Percentiles rank a stretch among this genome's conserved stretches.
Evolutionary conservation across 2,329 filamentous ascomycete genomes (phyloP).

Genomic region (Aspergillus fijiensis): DNA sequence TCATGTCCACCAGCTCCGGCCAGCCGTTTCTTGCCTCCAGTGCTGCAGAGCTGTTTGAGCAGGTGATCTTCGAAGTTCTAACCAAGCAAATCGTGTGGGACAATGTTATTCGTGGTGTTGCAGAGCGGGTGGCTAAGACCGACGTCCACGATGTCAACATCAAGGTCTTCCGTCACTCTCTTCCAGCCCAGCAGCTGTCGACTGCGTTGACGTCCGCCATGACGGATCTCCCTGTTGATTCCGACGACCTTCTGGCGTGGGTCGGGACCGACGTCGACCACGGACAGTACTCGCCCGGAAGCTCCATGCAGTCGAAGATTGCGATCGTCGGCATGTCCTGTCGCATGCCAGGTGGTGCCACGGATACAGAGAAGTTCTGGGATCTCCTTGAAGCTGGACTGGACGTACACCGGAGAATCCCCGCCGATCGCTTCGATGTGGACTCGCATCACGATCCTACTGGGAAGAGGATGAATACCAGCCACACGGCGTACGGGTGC

Average conservation of each 20-base stretch:
- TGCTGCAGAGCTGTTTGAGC: constrained; percentile 6
- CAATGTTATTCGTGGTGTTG: constrained; percentile 7
- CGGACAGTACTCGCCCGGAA: background rate
- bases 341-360: no score
- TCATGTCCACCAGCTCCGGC: constrained; percentile 6
- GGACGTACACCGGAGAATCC: no score
- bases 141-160: constrained; percentile 6
- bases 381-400: no score
- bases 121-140: background rate
- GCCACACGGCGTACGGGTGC: constrained; percentile 30
- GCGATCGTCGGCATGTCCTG: no score
- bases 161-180: constrained; percentile 5
- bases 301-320: background rate
- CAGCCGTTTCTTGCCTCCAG: background rate
- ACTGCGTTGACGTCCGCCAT: background rate
- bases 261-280: background rate
- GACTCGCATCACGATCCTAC: constrained; percentile 18
- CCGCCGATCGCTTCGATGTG: no score
- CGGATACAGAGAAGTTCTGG: no score
- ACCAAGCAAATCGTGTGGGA: constrained; percentile 10
- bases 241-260: constrained; percentile 10
- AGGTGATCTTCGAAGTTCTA: constrained; percentile 5
- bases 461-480: constrained; percentile 29
- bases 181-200: constrained; percentile 9
- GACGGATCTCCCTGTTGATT: background rate